These are phyloP conservation scores for Lentithecium fluviatile DNA, from an alignment of 495 filamentous ascomycete species.

Conservation along the genomic window DNA sequence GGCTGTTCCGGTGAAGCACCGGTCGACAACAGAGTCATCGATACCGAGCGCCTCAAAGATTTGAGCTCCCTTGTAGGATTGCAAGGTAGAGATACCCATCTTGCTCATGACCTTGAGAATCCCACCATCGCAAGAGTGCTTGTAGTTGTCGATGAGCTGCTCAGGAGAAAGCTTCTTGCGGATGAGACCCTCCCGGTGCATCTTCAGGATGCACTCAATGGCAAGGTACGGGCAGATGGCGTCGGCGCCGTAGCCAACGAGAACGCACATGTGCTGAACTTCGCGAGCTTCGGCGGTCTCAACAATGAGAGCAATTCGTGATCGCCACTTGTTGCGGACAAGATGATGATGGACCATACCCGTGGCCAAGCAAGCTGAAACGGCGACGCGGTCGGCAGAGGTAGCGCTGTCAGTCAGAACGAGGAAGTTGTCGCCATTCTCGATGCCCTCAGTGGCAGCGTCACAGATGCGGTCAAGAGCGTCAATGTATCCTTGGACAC, in stretches of 20 bases:
- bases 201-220: conserved; percentile 97
- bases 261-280: conserved; percentile 98
- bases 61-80: conserved; percentile 98
- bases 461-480: conserved; percentile 89
- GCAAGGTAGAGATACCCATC: conserved; percentile 98
- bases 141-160: conserved; percentile 91
- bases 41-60: conserved; percentile 99
- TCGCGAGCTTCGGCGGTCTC: conserved; percentile 97
- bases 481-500: conserved; percentile 80
- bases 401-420: conserved; percentile 90
- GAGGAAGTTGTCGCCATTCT: conserved; percentile 81
- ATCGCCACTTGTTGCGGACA: conserved; percentile 94
- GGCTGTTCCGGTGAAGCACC: conserved; percentile 94
- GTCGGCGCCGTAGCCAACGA: conserved; percentile 94
- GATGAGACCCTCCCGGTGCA: conserved; percentile 93
- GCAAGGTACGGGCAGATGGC: conserved; percentile 96
- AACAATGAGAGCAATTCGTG: conserved; percentile 81
- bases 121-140: conserved; percentile 95
- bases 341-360: conserved; percentile 97
- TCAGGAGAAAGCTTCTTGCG: conserved; percentile 84
- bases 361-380: conserved; percentile 87
- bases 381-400: conserved; percentile 75
- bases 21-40: conserved; percentile 91
- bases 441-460: conserved; percentile 79
- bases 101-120: conserved; percentile 99